phyloP scores from a whole-genome alignment of 768 basidiomycete species.

The Psilocybe cubensis region DNA sequence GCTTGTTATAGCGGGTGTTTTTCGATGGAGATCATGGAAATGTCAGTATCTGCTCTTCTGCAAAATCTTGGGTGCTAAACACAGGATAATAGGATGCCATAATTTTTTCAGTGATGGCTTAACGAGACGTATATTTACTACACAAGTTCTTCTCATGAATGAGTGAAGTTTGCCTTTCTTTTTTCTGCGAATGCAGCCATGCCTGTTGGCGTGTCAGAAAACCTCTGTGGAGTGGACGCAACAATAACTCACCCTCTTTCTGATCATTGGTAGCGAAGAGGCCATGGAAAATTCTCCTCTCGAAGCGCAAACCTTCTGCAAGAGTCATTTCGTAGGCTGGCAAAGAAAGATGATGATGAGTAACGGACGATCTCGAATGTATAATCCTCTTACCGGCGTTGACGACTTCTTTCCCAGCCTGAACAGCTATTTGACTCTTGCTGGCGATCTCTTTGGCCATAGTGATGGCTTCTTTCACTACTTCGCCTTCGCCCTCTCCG shows the following conservation, averaged over 20 bases:
- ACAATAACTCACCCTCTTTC: slow-evolving; percentile 76
- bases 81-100: not conserved
- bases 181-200: slow-evolving; percentile 97
- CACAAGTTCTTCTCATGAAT: slow-evolving; percentile 38
- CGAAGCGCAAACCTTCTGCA: slow-evolving; percentile 82
- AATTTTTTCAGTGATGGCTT: not conserved
- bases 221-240: not conserved
- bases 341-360: slow-evolving; percentile 1
- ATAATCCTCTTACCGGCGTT: slow-evolving; percentile 65
- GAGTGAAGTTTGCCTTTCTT: slow-evolving; percentile 82
- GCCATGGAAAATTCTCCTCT: slow-evolving; percentile 88
- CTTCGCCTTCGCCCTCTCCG: slow-evolving; percentile 71
- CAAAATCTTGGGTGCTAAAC: not conserved
- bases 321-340: slow-evolving; percentile 82
- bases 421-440: slow-evolving; percentile 82
- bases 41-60: slow-evolving; percentile 7
- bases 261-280: slow-evolving; percentile 94
- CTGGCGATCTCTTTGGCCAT: slow-evolving; percentile 79
- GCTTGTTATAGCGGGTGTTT: slow-evolving; percentile 40
- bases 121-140: not conserved
- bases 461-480: slow-evolving; percentile 85
- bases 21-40: slow-evolving; percentile 38
- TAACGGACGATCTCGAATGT: not conserved
- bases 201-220: slow-evolving; percentile 47
- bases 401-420: slow-evolving; percentile 92